These are phyloP conservation scores for Exophiala aquamarina DNA, from an alignment of 2,329 filamentous ascomycete genomes.

Conservation along the genomic window DNA sequence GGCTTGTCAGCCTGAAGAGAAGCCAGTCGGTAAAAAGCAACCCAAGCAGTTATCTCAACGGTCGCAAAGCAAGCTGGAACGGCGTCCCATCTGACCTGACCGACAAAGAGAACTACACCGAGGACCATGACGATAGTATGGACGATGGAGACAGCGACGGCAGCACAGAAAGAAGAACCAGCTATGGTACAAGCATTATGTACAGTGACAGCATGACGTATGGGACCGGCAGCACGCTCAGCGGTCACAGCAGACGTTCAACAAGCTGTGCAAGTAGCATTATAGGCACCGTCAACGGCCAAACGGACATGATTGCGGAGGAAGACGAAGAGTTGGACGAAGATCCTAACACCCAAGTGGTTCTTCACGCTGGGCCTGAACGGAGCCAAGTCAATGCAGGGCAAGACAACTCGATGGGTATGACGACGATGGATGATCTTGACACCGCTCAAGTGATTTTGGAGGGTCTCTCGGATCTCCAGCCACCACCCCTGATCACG, in stretches of 20 bases:
- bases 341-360: conserved; percentile 18
- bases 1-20: conserved; percentile 64
- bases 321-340: conserved; percentile 32
- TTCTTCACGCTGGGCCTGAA: conserved; percentile 15
- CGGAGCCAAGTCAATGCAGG: conserved; percentile 8
- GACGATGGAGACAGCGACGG: conserved; percentile 50
- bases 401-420: conserved; percentile 13
- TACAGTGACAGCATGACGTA: conserved; percentile 44
- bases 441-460: conserved; percentile 11
- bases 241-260: conserved; percentile 32
- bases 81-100: conserved; percentile 40
- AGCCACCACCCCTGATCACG: conserved; percentile 19
- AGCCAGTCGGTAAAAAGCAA: conserved; percentile 75
- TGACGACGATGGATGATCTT: conserved; percentile 14
- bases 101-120: conserved; percentile 66
- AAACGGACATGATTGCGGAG: conserved; percentile 29
- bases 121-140: conserved; percentile 48
- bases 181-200: conserved; percentile 33
- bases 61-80: conserved; percentile 71
- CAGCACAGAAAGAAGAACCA: conserved; percentile 46
- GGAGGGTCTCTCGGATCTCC: conserved; percentile 19
- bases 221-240: conserved; percentile 40
- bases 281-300: conserved; percentile 34
- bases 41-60: conserved; percentile 43
- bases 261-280: conserved; percentile 42